These are phyloP conservation scores for Sparassis latifolia DNA, from an alignment of 1,284 basidiomycete species.

Conservation along the genomic window DNA sequence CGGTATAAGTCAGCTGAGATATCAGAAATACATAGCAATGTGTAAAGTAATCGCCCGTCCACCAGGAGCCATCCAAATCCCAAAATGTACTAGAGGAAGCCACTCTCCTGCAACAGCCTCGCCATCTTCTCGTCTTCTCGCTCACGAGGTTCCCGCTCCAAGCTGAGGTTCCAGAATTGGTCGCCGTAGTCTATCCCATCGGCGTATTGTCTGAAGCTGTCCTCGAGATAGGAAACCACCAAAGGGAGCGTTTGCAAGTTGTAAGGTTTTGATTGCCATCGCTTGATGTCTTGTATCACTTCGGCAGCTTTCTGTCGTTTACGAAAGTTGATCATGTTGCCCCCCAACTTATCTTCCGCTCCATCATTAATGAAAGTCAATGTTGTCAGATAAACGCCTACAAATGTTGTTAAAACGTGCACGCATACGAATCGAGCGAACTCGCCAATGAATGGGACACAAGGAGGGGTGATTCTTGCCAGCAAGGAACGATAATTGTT, in stretches of 20 bases:
- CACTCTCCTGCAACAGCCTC: conserved; percentile 80
- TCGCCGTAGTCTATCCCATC: conserved; percentile 40
- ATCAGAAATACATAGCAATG: conserved; percentile 11
- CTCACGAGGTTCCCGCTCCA: conserved; percentile 88
- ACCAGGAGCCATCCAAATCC: conserved; percentile 2
- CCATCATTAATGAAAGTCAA: conserved; percentile 98
- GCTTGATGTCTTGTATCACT: conserved; percentile 93
- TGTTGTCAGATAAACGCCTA: conserved; percentile 93
- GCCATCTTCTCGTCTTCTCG: conserved; percentile 93
- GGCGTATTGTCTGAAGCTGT: conserved; percentile 64
- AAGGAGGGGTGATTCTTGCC: conserved; percentile 84
- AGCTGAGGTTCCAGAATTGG: conserved; percentile 79
- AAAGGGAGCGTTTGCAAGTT: conserved; percentile 70
- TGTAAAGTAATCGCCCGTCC: not conserved
- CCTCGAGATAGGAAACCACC: conserved; percentile 75
- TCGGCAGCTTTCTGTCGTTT: conserved; percentile 93
- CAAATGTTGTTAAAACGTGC: not conserved
- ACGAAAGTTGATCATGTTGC: conserved; percentile 89
- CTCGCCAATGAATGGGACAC: conserved; percentile 95
- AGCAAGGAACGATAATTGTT: conserved; percentile 86
- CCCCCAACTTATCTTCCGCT: conserved; percentile 82
- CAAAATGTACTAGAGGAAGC: conserved; percentile 54
- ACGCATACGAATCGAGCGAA: conserved; percentile 4
- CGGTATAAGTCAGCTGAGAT: conserved; percentile 16
- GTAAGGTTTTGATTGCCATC: conserved; percentile 90